Percentiles rank a stretch among this genome's conserved stretches.
Conservation (phyloP, 2,329 filamentous ascomycete species). For the Diaporthe vexans region DNA sequence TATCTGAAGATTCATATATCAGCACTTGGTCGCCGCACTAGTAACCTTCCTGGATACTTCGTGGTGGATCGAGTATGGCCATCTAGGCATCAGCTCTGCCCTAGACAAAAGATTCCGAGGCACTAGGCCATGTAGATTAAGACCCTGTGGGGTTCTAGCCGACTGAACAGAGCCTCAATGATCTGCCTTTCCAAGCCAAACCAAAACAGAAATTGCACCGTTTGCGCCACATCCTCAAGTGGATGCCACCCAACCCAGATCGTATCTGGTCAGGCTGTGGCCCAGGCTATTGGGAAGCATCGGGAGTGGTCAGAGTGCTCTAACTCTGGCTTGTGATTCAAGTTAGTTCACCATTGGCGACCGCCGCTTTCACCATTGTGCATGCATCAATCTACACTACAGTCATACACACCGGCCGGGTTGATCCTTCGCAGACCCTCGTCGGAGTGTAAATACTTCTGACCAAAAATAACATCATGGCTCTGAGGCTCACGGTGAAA, state of each 20-base stretch:
- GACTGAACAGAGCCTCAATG: neutral
- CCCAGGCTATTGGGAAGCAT: neutral
- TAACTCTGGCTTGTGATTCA: neutral
- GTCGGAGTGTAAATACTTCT: neutral
- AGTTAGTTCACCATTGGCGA: no score
- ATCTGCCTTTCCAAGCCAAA: neutral
- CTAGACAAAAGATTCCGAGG: neutral
- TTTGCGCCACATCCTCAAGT: neutral
- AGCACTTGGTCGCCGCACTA: neutral
- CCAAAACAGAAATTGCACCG: no score
- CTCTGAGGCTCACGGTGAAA: neutral
- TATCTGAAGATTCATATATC: neutral
- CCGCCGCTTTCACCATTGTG: neutral
- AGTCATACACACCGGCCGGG: no score
- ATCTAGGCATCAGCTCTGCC: neutral
- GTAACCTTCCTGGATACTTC: neutral
- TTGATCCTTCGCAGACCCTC: no score
- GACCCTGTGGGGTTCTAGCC: neutral
- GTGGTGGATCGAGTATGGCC: neutral
- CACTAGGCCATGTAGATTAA: neutral
- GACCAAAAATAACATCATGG: neutral
- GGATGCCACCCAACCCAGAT: neutral
- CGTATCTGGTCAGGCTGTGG: neutral
- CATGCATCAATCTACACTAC: neutral
- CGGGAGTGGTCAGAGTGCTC: neutral